Conservation (phyloP, 2,329 filamentous ascomycete genomes). For the Plectosphaerella sp. region DNA sequence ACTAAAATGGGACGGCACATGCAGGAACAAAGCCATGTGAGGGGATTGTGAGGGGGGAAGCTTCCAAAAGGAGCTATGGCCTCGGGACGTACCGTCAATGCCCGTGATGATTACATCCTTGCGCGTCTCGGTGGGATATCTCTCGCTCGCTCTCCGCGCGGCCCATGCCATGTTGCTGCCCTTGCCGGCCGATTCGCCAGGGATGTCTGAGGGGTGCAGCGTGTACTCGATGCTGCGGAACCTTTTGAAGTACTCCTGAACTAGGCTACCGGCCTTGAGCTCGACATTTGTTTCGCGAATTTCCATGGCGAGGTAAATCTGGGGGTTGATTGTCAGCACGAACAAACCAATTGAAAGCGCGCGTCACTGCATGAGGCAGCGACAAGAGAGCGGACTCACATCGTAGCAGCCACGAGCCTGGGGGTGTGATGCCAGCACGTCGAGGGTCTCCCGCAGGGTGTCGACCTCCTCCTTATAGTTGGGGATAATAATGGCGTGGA, state of each 20-base stretch:
- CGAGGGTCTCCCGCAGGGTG: conserved; percentile 62
- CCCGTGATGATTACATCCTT: conserved; percentile 65
- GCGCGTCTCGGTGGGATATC: conserved; percentile 47
- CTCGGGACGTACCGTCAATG: conserved; percentile 59
- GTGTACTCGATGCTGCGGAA: conserved; percentile 66
- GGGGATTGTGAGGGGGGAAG: conserved; percentile 4
- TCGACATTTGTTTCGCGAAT: conserved; percentile 58
- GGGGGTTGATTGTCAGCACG: conserved; percentile 9
- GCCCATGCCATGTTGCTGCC: conserved; percentile 73
- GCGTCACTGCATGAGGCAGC: background rate
- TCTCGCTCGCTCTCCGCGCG: conserved; percentile 59
- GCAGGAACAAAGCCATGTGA: conserved; percentile 12
- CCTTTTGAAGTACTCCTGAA: conserved; percentile 58
- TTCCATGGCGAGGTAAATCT: conserved; percentile 73
- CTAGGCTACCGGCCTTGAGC: conserved; percentile 56
- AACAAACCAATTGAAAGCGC: background rate
- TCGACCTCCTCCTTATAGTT: conserved; percentile 73
- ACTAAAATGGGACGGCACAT: conserved; percentile 10
- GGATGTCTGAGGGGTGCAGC: conserved; percentile 60
- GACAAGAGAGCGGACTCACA: conserved; percentile 43
- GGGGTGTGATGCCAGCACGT: conserved; percentile 63
- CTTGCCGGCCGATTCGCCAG: conserved; percentile 67
- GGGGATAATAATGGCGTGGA: conserved; percentile 66
- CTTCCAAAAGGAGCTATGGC: background rate
- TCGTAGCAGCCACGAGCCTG: conserved; percentile 62